phyloP scores from a whole-genome alignment of 169 alveolate genomes.

The Eimeria maxima region DNA sequence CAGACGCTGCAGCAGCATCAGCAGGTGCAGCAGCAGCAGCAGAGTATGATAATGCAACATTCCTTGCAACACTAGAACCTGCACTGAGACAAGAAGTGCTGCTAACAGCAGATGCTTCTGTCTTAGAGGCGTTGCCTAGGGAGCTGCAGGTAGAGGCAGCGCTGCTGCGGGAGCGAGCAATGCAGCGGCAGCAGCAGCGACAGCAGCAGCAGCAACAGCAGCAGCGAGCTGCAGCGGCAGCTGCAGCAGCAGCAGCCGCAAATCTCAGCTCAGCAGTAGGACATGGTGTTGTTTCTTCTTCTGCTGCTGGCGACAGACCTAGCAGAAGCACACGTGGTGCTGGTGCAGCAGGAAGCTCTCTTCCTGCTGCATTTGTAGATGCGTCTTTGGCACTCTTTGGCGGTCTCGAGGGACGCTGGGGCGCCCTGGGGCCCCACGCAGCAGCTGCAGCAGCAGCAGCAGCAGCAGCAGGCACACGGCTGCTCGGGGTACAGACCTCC shows the following conservation, averaged over 20 bases:
- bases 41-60: slow-evolving; percentile 89
- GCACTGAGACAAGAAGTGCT: slow-evolving; percentile 90
- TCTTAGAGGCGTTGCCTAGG: slow-evolving; percentile 87
- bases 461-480: background rate
- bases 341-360: background rate
- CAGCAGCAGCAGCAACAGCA: slow-evolving; percentile 78
- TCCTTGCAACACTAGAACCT: slow-evolving; percentile 90
- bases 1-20: background rate
- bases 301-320: background rate
- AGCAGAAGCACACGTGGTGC: slow-evolving; percentile 34
- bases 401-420: slow-evolving; percentile 41
- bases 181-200: slow-evolving; percentile 51
- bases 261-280: background rate
- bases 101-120: slow-evolving; percentile 88
- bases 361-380: slow-evolving; percentile 62
- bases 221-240: slow-evolving; percentile 67
- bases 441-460: background rate
- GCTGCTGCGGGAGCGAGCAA: slow-evolving; percentile 85
- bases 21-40: slow-evolving; percentile 66
- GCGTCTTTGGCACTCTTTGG: slow-evolving; percentile 37
- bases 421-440: slow-evolving; percentile 43
- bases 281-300: background rate
- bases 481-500: slow-evolving; percentile 34
- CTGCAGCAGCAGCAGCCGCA: slow-evolving; percentile 33
- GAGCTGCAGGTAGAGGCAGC: slow-evolving; percentile 90